phyloP scores from a whole-genome alignment of 352 stramenopile species.

The Phytophthora brassicae region DNA sequence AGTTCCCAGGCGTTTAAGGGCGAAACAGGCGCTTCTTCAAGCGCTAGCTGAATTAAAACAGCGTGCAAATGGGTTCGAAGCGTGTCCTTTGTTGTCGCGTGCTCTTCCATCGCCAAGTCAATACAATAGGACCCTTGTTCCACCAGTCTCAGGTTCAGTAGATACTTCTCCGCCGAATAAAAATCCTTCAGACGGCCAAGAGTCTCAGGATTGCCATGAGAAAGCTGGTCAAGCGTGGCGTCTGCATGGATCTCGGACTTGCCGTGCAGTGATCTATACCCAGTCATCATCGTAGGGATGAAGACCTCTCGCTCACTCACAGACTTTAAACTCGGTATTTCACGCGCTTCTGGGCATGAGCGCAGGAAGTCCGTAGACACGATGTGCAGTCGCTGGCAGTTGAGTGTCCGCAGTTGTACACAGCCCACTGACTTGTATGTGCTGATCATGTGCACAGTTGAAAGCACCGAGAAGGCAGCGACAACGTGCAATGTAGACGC shows the following conservation, averaged over 20 bases:
- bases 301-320: constrained; percentile 59
- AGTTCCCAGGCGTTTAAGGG: constrained; percentile 23
- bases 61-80: constrained; percentile 58
- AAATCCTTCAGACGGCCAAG: constrained; percentile 47
- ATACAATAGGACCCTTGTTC: constrained; percentile 29
- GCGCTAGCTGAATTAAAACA: constrained; percentile 46
- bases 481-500: constrained; percentile 52
- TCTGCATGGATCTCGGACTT: constrained; percentile 52
- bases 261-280: constrained; percentile 51
- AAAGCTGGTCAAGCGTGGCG: constrained; percentile 48
- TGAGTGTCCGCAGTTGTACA: constrained; percentile 69
- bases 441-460: constrained; percentile 52
- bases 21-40: constrained; percentile 28
- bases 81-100: constrained; percentile 41
- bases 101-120: constrained; percentile 53
- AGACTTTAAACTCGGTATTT: constrained; percentile 27
- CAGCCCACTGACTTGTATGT: constrained; percentile 62
- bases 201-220: constrained; percentile 36
- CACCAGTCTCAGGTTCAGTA: constrained; percentile 49
- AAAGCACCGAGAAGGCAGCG: constrained; percentile 52
- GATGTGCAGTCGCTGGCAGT: constrained; percentile 66
- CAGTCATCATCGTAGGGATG: constrained; percentile 52
- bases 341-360: neutral
- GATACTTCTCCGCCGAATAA: constrained; percentile 51
- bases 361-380: constrained; percentile 49